A percentile compares a stretch with the other conserved stretches of the same genome.
Evolutionary conservation across 768 basidiomycete genomes (phyloP).

Genomic region (Suillus hirtellus): DNA sequence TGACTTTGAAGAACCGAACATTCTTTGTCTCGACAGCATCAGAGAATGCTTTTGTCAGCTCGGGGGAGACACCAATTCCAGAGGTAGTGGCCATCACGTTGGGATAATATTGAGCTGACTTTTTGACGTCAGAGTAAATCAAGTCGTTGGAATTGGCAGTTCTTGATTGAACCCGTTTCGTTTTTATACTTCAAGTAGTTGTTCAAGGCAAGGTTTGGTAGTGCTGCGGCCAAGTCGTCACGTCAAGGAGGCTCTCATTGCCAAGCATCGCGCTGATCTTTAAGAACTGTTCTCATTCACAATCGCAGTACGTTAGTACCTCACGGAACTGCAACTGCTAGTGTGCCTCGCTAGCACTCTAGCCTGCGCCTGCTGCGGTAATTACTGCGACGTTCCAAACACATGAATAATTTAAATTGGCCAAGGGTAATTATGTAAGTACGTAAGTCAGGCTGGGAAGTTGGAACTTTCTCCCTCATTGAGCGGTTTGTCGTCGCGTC

Average conservation of each 20-base stretch:
- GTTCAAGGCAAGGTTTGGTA: neutral
- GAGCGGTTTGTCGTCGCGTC: too few relatives aligned
- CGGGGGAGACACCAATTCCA: conserved; percentile 64
- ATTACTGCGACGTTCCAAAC: too few relatives aligned
- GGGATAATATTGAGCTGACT: neutral
- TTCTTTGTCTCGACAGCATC: conserved; percentile 49
- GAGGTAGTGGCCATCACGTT: conserved; percentile 63
- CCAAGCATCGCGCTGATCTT: neutral
- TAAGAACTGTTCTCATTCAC: too few relatives aligned
- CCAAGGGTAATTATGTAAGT: too few relatives aligned
- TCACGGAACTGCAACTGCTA: too few relatives aligned
- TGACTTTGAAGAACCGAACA: conserved; percentile 75
- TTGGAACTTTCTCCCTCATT: too few relatives aligned
- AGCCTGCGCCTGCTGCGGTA: too few relatives aligned
- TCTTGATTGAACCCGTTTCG: neutral
- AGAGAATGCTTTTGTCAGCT: conserved; percentile 60
- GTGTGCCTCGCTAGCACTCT: too few relatives aligned
- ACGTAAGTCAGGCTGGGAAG: too few relatives aligned
- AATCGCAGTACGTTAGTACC: too few relatives aligned
- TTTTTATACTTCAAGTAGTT: neutral
- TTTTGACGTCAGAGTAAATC: neutral
- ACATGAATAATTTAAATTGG: too few relatives aligned
- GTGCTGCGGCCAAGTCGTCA: neutral
- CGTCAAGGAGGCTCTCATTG: neutral
- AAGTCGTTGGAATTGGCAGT: neutral